Evolutionary conservation across 2,329 filamentous ascomycete species (phyloP), one percentile per base, ranked within the genome.

Genomic region (Diaporthe citriasiana): DNA sequence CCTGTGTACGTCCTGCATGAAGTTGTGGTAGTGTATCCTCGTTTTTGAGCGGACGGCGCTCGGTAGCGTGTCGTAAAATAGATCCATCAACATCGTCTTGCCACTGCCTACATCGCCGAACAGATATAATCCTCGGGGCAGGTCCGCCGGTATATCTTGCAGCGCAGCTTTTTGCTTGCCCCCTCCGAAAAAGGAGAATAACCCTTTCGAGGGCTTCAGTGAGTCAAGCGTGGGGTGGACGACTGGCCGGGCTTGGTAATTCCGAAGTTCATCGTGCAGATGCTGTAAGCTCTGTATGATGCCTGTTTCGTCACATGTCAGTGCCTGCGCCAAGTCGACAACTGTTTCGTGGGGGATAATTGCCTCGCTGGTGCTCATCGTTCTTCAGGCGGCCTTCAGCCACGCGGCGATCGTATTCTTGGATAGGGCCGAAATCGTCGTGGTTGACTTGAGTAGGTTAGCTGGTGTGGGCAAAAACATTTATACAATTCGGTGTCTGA

Each of bases 1-100:
- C 82, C 93, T 95, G 85, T 99, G 97, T 65, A 98, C 93, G 82
- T 97, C 94, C 83, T 98, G 97, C 97, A 99, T 99, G 87, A 99
- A 99, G 83, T 98, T 98, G 87, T 98, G 95, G 84, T 99, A 99
- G 86, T 99, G 97, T 80, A 99, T 98, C 63, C 97, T 90, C 60
- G 93, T 97, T 86, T 98, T 98, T 42, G 91, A 91, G 73, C 88
- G 89, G 77, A 98, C 95, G 74, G 93, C 93, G 22, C 86, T 82
- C 0, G 97, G 97, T 30, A 98, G 86, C 0, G 96, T 98, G 77
- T 98, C 95, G 85, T 95, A 98, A 83, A 98, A 98, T 66, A 99
- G 87, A 82, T 99, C 96, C 97, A 99, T 99, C 81, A 99, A 88
- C 97, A 99, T 99, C 3, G 97, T 99, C 88, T 99, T 99, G 76